Base-by-base conservation (phyloP, 148 eudicot genomes). In the Chenopodium suecicum region DNA sequence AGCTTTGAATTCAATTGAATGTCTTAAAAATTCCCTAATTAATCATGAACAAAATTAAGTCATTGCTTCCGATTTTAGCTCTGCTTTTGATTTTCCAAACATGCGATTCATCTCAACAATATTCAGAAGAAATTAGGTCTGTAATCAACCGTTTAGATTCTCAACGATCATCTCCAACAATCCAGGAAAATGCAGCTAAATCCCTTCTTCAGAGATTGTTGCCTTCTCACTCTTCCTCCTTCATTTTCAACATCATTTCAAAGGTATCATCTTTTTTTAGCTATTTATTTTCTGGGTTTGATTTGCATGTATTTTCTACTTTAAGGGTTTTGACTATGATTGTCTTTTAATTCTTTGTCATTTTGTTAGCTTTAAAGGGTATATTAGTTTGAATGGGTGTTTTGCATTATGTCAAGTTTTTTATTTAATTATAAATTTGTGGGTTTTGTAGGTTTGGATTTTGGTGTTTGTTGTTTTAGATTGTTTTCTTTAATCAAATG, bases 191-290 rank as follows among this genome's bases (percentile, higher is more conserved):
- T 71, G 98, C 98, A 62, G 91, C 90, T 31, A 83, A 81, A 79
- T 92, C 86, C 70, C 84, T 94, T 87, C 92, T 94, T 79, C 88
- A 71, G n/a, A 91, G 98, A 74, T 78, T 92, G 75, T 87, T 94
- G 78, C 98, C 98, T 23, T 82, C 91, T 85, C 92, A 94, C 77
- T 85, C 87, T 52, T 89, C 89, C 78, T 87, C 89, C 77, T 94
- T 94, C 80, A 79, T 87, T 31, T 91, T 94, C 85, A 76, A 87
- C 72, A 94, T 94, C 58, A 82, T 92, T 77, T 58, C 93, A 29
- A 89, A 90, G 97, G 98, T 94, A 29, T 73, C 8, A 19, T 56
- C 31, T 25, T 72, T 48, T 54, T 37, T 66, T 71, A 19, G 13
- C 23, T 22, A 29, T 29, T 67, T 9, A 14, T 50, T 72, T 69